These are phyloP conservation scores for Fusarium sp. DNA, from an alignment of 2,329 filamentous ascomycete genomes.

Conservation along the genomic window DNA sequence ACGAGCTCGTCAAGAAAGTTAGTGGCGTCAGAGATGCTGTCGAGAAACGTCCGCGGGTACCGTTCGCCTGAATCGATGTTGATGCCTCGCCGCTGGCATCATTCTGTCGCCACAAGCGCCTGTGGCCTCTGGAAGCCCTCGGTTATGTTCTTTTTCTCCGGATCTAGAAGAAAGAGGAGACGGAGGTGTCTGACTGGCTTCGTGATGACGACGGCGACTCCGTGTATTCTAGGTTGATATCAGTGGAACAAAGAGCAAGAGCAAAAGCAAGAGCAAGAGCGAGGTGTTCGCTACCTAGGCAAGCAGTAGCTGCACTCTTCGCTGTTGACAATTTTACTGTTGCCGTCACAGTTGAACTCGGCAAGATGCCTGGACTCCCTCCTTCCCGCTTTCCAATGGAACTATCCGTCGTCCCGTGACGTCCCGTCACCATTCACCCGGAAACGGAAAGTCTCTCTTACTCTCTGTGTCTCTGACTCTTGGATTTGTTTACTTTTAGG, in stretches of 20 bases:
- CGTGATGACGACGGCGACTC: not conserved
- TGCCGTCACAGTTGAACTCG: not conserved
- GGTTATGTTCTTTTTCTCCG: slow-evolving; percentile 2
- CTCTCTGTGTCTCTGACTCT: not conserved
- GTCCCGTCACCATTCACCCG: slow-evolving; percentile 15
- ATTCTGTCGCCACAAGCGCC: slow-evolving; percentile 14
- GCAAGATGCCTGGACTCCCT: not conserved
- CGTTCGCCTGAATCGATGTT: not conserved
- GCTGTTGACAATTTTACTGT: not conserved
- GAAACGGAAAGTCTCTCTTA: slow-evolving; percentile 10
- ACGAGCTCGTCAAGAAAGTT: not conserved
- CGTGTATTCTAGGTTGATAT: slow-evolving; percentile 1
- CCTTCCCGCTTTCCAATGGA: slow-evolving; percentile 14
- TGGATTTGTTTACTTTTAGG: not conserved
- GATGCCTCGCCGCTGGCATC: not conserved
- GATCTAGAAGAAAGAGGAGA: slow-evolving; percentile 22
- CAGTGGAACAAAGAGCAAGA: not conserved
- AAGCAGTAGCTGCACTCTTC: not conserved
- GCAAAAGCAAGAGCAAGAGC: not conserved
- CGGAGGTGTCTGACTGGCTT: not conserved
- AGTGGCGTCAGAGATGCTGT: slow-evolving; percentile 18
- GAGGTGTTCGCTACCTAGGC: not conserved
- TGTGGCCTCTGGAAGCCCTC: not conserved
- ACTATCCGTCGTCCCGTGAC: slow-evolving; percentile 29
- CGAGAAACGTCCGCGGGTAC: not conserved